Percentiles rank a stretch among this genome's conserved stretches.
Evolutionary conservation across 2,329 filamentous ascomycete species (phyloP).

Genomic region (Neophaeococcomyces aloes): DNA sequence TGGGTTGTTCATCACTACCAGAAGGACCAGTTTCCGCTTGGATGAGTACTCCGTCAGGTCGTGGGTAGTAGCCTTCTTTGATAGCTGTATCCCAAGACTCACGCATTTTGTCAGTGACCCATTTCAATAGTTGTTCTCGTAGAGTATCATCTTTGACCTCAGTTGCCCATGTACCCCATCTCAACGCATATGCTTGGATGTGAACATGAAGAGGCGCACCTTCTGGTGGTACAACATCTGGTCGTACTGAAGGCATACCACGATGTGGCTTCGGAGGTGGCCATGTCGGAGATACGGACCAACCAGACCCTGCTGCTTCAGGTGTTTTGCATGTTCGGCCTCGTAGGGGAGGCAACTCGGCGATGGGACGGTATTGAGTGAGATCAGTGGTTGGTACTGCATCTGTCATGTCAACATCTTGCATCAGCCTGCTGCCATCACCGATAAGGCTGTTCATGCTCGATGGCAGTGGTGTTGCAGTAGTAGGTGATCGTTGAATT

Average conservation of each 20-base stretch:
- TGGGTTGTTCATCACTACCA: conserved; percentile 3
- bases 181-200: conserved; percentile 14
- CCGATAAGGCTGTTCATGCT: too few relatives aligned
- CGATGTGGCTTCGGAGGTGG: conserved; percentile 1
- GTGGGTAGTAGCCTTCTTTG: conserved; percentile 3
- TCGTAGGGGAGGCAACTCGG: too few relatives aligned
- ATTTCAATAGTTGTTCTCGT: conserved; percentile 14
- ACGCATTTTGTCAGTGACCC: conserved; percentile 13
- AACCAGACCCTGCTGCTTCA: too few relatives aligned
- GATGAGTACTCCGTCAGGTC: background rate
- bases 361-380: too few relatives aligned
- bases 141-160: conserved; percentile 12
- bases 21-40: background rate
- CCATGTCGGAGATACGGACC: too few relatives aligned
- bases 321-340: too few relatives aligned
- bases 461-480: too few relatives aligned
- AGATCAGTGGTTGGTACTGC: too few relatives aligned
- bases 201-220: conserved; percentile 12
- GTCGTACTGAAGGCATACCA: background rate
- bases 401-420: too few relatives aligned
- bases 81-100: conserved; percentile 13
- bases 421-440: too few relatives aligned
- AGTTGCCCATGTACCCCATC: conserved; percentile 15
- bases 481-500: too few relatives aligned
- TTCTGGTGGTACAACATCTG: conserved; percentile 7